Conservation (phyloP, 805 yeast species). For the Candida takata region DNA sequence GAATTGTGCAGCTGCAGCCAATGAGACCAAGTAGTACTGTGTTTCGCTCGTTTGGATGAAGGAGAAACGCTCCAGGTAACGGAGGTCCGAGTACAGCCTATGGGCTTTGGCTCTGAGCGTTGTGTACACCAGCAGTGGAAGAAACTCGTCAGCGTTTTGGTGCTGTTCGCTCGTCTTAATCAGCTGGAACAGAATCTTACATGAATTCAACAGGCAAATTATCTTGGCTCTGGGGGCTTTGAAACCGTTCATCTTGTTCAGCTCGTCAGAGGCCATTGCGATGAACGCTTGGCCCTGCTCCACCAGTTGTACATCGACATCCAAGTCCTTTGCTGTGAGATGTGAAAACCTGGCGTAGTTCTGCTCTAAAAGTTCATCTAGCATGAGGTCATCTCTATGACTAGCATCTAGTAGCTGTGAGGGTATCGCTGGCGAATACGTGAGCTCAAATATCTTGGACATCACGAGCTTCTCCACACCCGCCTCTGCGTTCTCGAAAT, state of each 20-base stretch:
- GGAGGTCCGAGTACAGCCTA: constrained; percentile 67
- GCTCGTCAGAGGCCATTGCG: constrained; percentile 63
- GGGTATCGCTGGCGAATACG: constrained; percentile 73
- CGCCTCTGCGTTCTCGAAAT: constrained; percentile 68
- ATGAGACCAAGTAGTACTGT: constrained; percentile 83
- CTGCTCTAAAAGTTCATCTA: constrained; percentile 46
- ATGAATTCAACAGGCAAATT: constrained; percentile 83
- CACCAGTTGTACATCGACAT: constrained; percentile 50
- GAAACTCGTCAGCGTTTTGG: constrained; percentile 89
- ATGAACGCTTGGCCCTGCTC: constrained; percentile 47
- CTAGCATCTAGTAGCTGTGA: constrained; percentile 38
- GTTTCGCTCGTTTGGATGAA: constrained; percentile 78
- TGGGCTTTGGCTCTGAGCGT: constrained; percentile 61
- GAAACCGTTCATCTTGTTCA: constrained; percentile 70
- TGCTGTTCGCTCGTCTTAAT: constrained; percentile 55
- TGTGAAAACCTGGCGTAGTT: constrained; percentile 62
- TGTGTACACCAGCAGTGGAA: constrained; percentile 82
- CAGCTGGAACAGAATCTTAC: constrained; percentile 86
- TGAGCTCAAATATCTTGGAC: constrained; percentile 73
- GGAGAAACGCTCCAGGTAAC: constrained; percentile 81
- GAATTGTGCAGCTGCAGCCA: constrained; percentile 83
- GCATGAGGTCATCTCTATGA: constrained; percentile 55
- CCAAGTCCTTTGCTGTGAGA: constrained; percentile 61
- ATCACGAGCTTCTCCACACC: constrained; percentile 90
- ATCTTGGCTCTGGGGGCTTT: constrained; percentile 94